Evolutionary conservation across 208 protist genomes (phyloP).

Genomic region (Tritrichomonas foetus): DNA sequence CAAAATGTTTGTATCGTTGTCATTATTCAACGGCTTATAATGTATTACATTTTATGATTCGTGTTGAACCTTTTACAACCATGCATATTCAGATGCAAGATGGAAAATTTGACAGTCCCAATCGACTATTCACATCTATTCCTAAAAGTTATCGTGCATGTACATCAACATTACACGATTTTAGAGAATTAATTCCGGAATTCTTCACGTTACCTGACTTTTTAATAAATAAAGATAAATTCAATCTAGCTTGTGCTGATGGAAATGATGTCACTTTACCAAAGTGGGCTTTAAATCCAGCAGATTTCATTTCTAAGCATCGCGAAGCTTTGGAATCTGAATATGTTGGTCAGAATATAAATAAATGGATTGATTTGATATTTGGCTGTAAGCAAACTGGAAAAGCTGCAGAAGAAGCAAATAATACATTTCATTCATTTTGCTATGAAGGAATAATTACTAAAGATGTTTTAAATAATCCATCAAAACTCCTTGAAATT

Average conservation of each 20-base stretch:
- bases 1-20: constrained; percentile 93
- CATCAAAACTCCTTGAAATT: too few species aligned
- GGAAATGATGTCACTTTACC: constrained; percentile 50
- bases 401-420: background rate
- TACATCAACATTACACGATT: background rate
- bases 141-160: background rate
- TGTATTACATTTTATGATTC: constrained; percentile 49
- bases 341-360: background rate
- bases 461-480: too few species aligned
- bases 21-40: constrained; percentile 90
- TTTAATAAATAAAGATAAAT: constrained; percentile 53
- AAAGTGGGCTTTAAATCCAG: constrained; percentile 44
- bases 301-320: background rate
- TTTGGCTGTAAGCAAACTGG: background rate
- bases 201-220: constrained; percentile 63
- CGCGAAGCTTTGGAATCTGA: background rate
- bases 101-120: constrained; percentile 67
- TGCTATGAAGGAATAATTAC: background rate
- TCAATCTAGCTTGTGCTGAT: constrained; percentile 54
- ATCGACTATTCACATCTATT: background rate
- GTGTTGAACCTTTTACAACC: constrained; percentile 50
- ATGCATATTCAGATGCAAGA: constrained; percentile 56
- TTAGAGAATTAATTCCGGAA: constrained; percentile 60
- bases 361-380: constrained; percentile 8
- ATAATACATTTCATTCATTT: constrained; percentile 4